A percentile compares a stretch with the other conserved stretches of the same genome.
phyloP scores from a whole-genome alignment of 257 asterid genomes.

The Forsythia viridissima region DNA sequence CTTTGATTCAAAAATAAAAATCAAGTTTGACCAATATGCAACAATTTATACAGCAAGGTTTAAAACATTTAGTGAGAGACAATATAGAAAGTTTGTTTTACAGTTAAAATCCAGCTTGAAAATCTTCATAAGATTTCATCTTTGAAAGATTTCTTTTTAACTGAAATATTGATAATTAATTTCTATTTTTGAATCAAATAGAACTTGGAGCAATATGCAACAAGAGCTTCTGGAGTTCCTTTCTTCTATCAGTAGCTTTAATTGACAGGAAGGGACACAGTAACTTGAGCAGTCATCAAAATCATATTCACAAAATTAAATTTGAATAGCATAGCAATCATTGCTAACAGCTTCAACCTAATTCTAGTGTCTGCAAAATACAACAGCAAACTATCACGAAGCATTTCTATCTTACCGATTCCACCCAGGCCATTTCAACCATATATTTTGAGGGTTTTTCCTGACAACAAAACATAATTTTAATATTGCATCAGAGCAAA shows the following conservation, averaged over 20 bases:
- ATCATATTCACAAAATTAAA: background rate
- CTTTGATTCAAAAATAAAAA: background rate
- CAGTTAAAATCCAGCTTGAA: background rate
- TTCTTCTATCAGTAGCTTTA: slow-evolving; percentile 3
- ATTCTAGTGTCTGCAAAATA: background rate
- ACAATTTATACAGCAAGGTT: background rate
- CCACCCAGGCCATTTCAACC: slow-evolving; percentile 85
- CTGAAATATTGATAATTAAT: background rate
- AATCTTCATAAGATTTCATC: background rate
- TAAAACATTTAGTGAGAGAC: background rate
- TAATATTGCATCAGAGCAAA: slow-evolving; percentile 11
- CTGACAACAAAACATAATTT: slow-evolving; percentile 49
- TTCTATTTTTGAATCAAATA: background rate
- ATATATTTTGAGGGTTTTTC: slow-evolving; percentile 76
- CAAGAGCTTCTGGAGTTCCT: slow-evolving; percentile 1
- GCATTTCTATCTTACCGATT: slow-evolving; percentile 58
- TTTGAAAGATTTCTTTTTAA: background rate
- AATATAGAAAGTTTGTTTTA: background rate
- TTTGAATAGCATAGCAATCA: background rate
- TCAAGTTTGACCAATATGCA: background rate
- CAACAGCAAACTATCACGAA: slow-evolving; percentile 8
- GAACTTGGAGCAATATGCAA: background rate
- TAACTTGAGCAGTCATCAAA: background rate
- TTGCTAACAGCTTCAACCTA: background rate
- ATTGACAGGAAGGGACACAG: slow-evolving; percentile 4